These are phyloP conservation scores for Chlorella variabilis DNA, from an alignment of 163 green algal species.

Conservation along the genomic window DNA sequence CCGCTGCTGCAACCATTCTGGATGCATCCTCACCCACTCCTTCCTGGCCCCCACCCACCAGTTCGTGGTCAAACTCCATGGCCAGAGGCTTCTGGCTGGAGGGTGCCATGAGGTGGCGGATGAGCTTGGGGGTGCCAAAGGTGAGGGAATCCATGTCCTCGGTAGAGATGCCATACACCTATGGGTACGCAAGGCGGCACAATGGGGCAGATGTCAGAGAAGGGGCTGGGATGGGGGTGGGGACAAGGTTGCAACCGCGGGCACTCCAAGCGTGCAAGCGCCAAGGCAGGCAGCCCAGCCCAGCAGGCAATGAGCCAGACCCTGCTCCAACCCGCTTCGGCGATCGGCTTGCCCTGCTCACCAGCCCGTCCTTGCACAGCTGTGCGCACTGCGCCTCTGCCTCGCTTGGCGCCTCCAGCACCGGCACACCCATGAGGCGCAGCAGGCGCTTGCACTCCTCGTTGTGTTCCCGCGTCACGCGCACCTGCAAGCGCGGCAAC, in stretches of 20 bases:
- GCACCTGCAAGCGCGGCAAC: not conserved
- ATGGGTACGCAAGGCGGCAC: not conserved
- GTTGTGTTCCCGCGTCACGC: conserved; percentile 93
- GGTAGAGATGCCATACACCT: conserved; percentile 90
- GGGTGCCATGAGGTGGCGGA: conserved; percentile 93
- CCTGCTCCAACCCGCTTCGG: too few species aligned
- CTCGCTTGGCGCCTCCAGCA: conserved; percentile 90
- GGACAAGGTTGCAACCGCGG: not conserved
- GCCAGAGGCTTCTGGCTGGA: conserved; percentile 69
- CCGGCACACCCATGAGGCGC: conserved; percentile 94
- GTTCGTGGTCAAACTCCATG: conserved; percentile 83
- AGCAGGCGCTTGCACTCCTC: conserved; percentile 96
- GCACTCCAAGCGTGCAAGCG: too few species aligned
- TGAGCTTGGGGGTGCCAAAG: conserved; percentile 88
- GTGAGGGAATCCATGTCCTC: conserved; percentile 99
- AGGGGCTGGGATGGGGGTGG: not conserved
- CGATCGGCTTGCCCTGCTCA: conserved; percentile 42
- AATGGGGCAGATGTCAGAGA: too few species aligned
- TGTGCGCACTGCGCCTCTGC: conserved; percentile 95
- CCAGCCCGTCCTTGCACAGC: conserved; percentile 85
- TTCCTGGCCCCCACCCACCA: conserved; percentile 30
- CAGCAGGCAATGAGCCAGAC: too few species aligned
- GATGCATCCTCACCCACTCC: not conserved
- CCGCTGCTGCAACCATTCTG: too few species aligned
- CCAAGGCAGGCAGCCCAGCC: too few species aligned